These are phyloP conservation scores for Sisymbrium altissimum DNA, from an alignment of 345 rosid species.

Conservation along the genomic window DNA sequence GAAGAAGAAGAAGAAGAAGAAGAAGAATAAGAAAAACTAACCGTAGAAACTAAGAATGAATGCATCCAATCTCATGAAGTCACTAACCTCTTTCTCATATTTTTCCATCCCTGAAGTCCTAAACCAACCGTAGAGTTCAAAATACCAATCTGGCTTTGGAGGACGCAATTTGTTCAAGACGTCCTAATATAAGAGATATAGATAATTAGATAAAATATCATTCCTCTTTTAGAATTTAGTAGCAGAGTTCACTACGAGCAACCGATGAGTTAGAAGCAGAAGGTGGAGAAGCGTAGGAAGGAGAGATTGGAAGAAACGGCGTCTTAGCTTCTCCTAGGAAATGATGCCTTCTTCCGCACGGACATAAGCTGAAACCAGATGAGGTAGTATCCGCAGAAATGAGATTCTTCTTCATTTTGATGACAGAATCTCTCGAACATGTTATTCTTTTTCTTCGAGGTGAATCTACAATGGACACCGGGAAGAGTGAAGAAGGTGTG, in stretches of 20 bases:
- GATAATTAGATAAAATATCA: background rate
- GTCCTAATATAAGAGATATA: slow-evolving; percentile 29
- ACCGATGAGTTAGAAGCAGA: slow-evolving; percentile 41
- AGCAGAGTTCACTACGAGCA: background rate
- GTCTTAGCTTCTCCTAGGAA: slow-evolving; percentile 41
- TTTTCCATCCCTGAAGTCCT: slow-evolving; percentile 40
- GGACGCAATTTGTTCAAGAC: slow-evolving; percentile 51
- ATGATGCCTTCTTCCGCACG: slow-evolving; percentile 57
- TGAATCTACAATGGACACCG: background rate
- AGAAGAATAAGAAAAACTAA: too few relatives aligned
- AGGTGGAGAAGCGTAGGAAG: slow-evolving; percentile 41
- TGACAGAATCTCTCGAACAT: background rate
- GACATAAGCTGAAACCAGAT: slow-evolving; percentile 29
- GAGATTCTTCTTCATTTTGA: slow-evolving; percentile 8
- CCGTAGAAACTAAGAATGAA: background rate
- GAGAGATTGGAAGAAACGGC: slow-evolving; percentile 42
- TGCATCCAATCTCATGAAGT: background rate
- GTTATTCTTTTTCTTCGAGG: background rate
- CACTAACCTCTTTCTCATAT: slow-evolving; percentile 66
- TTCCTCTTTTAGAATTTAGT: too few relatives aligned
- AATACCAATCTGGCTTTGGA: slow-evolving; percentile 71
- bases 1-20: background rate
- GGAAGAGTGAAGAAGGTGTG: background rate
- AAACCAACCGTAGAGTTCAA: slow-evolving; percentile 56
- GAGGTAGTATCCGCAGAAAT: background rate